Base-by-base conservation (phyloP, 1,284 basidiomycete species). In the Ustilago tritici region DNA sequence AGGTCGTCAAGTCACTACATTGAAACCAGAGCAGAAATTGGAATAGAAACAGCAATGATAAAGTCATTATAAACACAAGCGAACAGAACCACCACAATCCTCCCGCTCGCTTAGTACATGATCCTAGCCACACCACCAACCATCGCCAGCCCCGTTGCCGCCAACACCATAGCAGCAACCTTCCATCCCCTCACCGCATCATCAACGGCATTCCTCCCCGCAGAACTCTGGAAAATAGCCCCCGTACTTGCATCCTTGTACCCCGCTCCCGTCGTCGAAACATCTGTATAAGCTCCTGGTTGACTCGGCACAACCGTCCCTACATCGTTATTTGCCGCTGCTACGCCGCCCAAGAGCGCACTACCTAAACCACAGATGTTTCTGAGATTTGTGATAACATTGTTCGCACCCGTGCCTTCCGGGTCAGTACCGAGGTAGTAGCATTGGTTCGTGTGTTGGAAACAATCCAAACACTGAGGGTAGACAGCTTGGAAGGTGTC, bases 401-500 rank as follows among this genome's bases (percentile, higher is more conserved):
- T 58, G 17, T 40, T 36, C n/a, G 81, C 81, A 7, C 80, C 81
- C 4, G 81, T 83, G 0, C 80, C 81, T 55, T 80, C 52, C 1
- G 81, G 78, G 46, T 83, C 81, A 1, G 81, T 83, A 15, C 81
- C 81, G 10, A 76, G 58, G 50, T 81, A 79, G 41, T 77, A 70
- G 61, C 79, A 77, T 64, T 81, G 79, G 43, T 82, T 50, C 1
- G 81, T 82, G 38, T 74, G 60, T 56, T 82, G 81, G 71, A 82
- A 82, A 58, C 91, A 92, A 79, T 92, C 91, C 32, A 90, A 89
- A 77, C 91, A 92, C 87, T 92, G 91, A 36, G 91, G 91, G 82
- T 90, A 92, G 14, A 87, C 89, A 47, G 90, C 87, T 81, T 90
- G 89, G 86, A 92, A 91, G 0, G 90, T 91, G 73, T 91, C 90